Conservation (phyloP, 2,329 filamentous ascomycete genomes). For the Acrodontium crateriforme region DNA sequence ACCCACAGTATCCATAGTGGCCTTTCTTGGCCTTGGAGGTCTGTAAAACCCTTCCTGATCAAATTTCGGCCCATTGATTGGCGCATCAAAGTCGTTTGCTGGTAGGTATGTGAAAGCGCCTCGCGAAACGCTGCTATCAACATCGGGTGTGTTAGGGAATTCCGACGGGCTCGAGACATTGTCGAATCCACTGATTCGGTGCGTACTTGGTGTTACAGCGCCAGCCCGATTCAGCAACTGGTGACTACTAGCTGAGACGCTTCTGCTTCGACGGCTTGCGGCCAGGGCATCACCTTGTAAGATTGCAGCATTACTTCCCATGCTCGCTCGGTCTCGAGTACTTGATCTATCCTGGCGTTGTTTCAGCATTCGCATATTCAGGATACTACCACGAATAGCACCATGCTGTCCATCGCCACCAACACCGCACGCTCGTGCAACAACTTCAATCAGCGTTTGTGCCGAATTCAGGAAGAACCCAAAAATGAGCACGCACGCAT, state of each 20-base stretch:
- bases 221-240: constrained; percentile 40
- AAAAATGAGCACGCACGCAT: constrained; percentile 72
- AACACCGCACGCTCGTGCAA: constrained; percentile 59
- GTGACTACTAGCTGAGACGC: constrained; percentile 48
- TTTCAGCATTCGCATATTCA: constrained; percentile 43
- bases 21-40: constrained; percentile 58
- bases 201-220: constrained; percentile 9
- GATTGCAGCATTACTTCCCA: constrained; percentile 72
- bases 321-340: constrained; percentile 50
- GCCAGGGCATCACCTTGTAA: constrained; percentile 28
- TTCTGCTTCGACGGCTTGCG: constrained; percentile 38
- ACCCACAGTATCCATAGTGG: constrained; percentile 42
- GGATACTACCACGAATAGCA: constrained; percentile 59
- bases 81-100: constrained; percentile 28
- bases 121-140: constrained; percentile 1
- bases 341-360: constrained; percentile 14
- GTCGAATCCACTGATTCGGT: constrained; percentile 38
- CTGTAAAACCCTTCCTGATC: constrained; percentile 71
- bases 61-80: constrained; percentile 20
- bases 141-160: constrained; percentile 25
- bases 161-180: constrained; percentile 42
- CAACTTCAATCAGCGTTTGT: constrained; percentile 80
- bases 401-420: constrained; percentile 48
- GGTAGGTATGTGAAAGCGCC: constrained; percentile 1
- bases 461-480: constrained; percentile 88